A percentile compares a stretch with the other conserved stretches of the same genome.
phyloP scores from a whole-genome alignment of 441 rosid genomes.

The Kokia cookei region DNA sequence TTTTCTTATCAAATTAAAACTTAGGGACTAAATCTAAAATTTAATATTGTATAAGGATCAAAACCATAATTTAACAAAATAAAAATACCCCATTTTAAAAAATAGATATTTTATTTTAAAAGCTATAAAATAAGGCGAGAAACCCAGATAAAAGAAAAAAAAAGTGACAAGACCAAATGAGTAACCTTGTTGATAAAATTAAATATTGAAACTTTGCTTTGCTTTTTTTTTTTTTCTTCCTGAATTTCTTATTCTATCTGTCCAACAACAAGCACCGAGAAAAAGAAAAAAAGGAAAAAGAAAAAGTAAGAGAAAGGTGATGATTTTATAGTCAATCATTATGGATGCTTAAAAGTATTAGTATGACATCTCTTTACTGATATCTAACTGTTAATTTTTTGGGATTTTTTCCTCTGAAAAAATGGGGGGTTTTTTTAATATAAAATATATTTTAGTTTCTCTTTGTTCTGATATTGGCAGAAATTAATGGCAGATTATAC shows the following conservation, averaged over 20 bases:
- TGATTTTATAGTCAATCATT: conserved; percentile 8
- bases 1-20: too few relatives aligned
- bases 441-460: background rate
- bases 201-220: conserved; percentile 8
- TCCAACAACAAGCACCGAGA: background rate
- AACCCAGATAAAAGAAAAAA: background rate
- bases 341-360: background rate
- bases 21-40: too few relatives aligned
- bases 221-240: background rate
- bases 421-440: background rate
- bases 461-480: conserved; percentile 17
- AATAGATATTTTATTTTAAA: background rate
- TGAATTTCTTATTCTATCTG: background rate
- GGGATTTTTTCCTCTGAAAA: background rate
- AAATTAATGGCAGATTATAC: conserved; percentile 40
- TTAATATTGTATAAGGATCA: too few relatives aligned
- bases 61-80: too few relatives aligned
- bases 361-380: conserved; percentile 4
- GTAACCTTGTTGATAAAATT: background rate
- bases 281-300: background rate
- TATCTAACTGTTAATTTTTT: conserved; percentile 5
- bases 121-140: background rate
- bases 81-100: background rate
- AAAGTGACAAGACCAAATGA: background rate
- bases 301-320: background rate